Conservation (phyloP, 2,329 filamentous ascomycete genomes). For the Nakataea oryzae region DNA sequence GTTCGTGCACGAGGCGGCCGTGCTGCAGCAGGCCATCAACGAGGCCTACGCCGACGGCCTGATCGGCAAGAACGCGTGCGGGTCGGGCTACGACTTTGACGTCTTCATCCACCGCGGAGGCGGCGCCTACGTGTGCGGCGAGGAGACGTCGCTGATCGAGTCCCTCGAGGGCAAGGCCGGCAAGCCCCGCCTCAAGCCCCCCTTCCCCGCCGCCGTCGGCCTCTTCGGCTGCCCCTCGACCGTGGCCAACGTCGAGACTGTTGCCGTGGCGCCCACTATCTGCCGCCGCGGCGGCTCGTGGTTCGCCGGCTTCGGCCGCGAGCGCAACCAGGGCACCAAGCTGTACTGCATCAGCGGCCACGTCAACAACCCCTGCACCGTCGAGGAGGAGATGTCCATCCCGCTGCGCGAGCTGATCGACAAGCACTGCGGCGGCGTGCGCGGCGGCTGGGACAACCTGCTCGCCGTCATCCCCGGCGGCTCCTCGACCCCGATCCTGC, state of each 20-base stretch:
- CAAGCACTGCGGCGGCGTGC: conserved; percentile 94
- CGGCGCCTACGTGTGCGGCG: conserved; percentile 95
- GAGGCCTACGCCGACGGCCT: conserved; percentile 91
- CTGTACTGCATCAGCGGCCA: conserved; percentile 97
- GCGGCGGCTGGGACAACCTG: conserved; percentile 95
- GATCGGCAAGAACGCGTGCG: conserved; percentile 97
- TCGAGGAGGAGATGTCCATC: conserved; percentile 99
- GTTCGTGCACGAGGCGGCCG: conserved; percentile 90
- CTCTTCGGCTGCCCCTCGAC: conserved; percentile 97
- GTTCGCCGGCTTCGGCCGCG: conserved; percentile 90
- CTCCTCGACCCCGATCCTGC: conserved; percentile 91
- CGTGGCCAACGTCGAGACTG: conserved; percentile 94
- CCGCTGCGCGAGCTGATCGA: conserved; percentile 93
- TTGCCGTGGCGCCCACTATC: conserved; percentile 92
- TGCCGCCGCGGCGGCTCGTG: conserved; percentile 83
- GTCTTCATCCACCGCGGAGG: conserved; percentile 94
- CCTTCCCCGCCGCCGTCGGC: conserved; percentile 94
- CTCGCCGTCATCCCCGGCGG: conserved; percentile 92
- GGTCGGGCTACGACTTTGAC: conserved; percentile 94
- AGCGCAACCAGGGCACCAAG: conserved; percentile 95
- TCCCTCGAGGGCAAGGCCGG: conserved; percentile 97
- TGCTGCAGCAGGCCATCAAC: conserved; percentile 91
- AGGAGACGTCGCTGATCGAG: conserved; percentile 97
- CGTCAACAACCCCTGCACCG: conserved; percentile 96
- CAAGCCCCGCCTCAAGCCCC: conserved; percentile 96